Base-by-base conservation (phyloP, 78 protist species). In the Planoprotostelium fungivorum region DNA sequence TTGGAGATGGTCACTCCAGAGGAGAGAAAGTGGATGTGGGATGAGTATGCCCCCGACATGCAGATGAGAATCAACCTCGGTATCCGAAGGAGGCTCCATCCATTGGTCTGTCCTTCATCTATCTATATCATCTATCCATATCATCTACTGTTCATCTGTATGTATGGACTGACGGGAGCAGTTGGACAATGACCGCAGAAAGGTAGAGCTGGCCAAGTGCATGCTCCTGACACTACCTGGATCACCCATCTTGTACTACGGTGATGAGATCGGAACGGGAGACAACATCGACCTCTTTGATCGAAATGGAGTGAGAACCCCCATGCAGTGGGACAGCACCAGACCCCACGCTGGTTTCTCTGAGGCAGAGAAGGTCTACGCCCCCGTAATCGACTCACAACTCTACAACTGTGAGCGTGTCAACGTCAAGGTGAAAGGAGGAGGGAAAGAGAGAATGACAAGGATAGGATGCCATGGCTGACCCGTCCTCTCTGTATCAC, bases 181-280 rank as follows among this genome's bases (percentile, higher is more conserved):
- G 91, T 1, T 94, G 90, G 95, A 88, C 83, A 89, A 88, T 85
- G 95, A 96, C 37, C 94, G 88, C 36, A 87, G 95, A 84, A 89
- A 84, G 37, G 90, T 93, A n/a, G 93, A 90, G 35, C 91, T 96
- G 91, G 91, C 92, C 29, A 85, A 90, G 34, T 89, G 94, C 16
- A 34, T 96, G 0, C 92, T 96, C 85, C 86, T 94, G 88, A 91
- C 97, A 29, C 85, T 96, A 34, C 96, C 96, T 0, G 97, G 97
- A 0, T 83, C 95, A 25, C 97, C 97, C 29, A 88, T 96, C 83
- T 73, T 96, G 36, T 96, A 96, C 38, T 96, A 96, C 88, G 96
- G 96, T 10, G 97, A 96, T 84, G 97, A 96, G 87, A 94, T 96
- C 37, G 93, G 95, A 29, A 90, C 89, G 93, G 96, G 96, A 36